Conservation (phyloP, 2,329 filamentous ascomycete species). For the Penicillium hesseltinei region DNA sequence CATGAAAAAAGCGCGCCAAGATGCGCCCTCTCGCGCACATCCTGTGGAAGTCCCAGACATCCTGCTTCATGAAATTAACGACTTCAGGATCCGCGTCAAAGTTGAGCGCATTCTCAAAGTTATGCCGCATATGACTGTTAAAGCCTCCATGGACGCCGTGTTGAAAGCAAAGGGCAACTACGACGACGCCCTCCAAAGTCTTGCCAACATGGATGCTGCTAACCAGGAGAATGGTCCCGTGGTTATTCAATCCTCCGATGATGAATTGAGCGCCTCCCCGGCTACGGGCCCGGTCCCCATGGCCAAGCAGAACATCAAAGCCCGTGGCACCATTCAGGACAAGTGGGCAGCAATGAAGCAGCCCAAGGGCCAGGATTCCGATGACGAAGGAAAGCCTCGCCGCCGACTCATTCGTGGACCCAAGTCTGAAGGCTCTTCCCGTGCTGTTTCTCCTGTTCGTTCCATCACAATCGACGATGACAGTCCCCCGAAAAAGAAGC, state of each 20-base stretch:
- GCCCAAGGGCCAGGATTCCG: constrained; percentile 17
- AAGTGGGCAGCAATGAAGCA: constrained; percentile 55
- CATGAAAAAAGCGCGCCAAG: constrained; percentile 43
- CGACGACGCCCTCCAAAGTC: constrained; percentile 53
- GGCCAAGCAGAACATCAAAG: constrained; percentile 55
- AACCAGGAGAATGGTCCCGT: constrained; percentile 1
- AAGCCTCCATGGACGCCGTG: constrained; percentile 52
- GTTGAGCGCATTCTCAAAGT: constrained; percentile 54
- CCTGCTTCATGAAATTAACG: constrained; percentile 51
- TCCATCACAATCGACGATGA: constrained; percentile 18
- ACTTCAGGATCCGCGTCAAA: constrained; percentile 51
- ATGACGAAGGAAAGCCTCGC: constrained; percentile 32
- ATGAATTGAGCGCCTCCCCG: constrained; percentile 35
- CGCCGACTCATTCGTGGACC: constrained; percentile 42
- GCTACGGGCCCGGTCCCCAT: constrained; percentile 16
- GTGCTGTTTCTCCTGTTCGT: constrained; percentile 27
- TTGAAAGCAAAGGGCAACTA: constrained; percentile 51
- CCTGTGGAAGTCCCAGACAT: constrained; percentile 44
- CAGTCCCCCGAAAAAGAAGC: constrained; percentile 28
- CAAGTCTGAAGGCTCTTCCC: constrained; percentile 22
- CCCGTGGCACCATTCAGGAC: constrained; percentile 57
- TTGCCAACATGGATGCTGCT: constrained; percentile 36
- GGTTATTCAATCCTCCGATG: constrained; percentile 38
- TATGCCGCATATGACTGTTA: constrained; percentile 48
- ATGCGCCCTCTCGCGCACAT: constrained; percentile 46